Evolutionary conservation across 2,329 filamentous ascomycete species (phyloP).

Genomic region (Acephala macrosclerotiorum): DNA sequence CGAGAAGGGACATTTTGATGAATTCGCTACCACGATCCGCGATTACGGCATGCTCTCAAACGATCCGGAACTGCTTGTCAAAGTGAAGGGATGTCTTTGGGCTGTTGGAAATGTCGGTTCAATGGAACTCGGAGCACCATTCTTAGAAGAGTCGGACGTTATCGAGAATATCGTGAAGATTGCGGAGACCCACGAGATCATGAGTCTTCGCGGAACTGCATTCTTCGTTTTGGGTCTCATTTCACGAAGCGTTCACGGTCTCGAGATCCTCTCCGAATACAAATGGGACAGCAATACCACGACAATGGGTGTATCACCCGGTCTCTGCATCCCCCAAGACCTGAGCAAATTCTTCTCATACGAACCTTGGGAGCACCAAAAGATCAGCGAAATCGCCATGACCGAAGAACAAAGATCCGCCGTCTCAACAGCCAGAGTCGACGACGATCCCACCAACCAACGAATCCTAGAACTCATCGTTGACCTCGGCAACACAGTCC

Average conservation of each 20-base stretch:
- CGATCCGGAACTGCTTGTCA: slow-evolving; percentile 84
- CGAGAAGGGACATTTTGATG: slow-evolving; percentile 95
- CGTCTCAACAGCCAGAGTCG: slow-evolving; percentile 55
- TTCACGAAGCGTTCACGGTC: slow-evolving; percentile 87
- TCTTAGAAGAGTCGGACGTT: slow-evolving; percentile 89
- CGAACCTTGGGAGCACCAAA: slow-evolving; percentile 58
- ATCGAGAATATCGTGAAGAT: slow-evolving; percentile 88
- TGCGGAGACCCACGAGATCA: slow-evolving; percentile 84
- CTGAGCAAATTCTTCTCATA: slow-evolving; percentile 82
- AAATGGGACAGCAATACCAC: slow-evolving; percentile 95
- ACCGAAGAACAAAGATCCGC: slow-evolving; percentile 55
- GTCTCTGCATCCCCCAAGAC: slow-evolving; percentile 84
- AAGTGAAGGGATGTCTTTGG: slow-evolving; percentile 97
- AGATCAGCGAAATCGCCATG: slow-evolving; percentile 41
- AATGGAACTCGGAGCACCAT: slow-evolving; percentile 95
- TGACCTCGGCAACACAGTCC: slow-evolving; percentile 90
- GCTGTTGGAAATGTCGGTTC: slow-evolving; percentile 97
- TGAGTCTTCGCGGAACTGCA: slow-evolving; percentile 93
- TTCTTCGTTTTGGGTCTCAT: slow-evolving; percentile 96
- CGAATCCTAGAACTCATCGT: slow-evolving; percentile 85
- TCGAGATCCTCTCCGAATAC: slow-evolving; percentile 87
- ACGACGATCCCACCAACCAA: slow-evolving; percentile 67
- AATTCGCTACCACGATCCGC: slow-evolving; percentile 88
- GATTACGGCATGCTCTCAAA: slow-evolving; percentile 87
- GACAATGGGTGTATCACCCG: slow-evolving; percentile 80